Conservation (phyloP, 2,329 filamentous ascomycete genomes). For the Fusarium sp. region DNA sequence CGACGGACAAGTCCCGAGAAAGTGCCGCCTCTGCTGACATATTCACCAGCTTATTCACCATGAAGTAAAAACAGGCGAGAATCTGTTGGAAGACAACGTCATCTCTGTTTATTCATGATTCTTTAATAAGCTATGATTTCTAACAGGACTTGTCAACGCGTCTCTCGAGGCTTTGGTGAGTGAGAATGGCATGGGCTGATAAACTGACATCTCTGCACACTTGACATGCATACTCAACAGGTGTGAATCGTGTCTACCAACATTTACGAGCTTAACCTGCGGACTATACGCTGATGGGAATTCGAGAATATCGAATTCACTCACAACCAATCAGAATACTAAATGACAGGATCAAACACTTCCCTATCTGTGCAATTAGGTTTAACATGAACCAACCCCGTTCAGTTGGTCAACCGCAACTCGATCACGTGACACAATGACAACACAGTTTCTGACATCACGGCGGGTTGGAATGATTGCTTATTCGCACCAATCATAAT, state of each 20-base stretch:
- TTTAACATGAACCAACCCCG: not conserved
- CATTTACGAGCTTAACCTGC: not conserved
- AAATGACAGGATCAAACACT: not conserved
- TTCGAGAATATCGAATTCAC: not conserved
- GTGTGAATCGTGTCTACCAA: not conserved
- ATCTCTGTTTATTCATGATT: constrained; percentile 30
- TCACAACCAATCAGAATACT: not conserved
- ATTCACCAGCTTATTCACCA: not conserved
- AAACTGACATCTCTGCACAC: not conserved
- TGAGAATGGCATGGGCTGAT: not conserved
- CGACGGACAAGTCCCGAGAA: constrained; percentile 3
- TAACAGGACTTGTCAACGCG: not conserved
- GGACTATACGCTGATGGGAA: not conserved
- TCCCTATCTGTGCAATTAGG: not conserved
- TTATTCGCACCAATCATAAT: constrained; percentile 36
- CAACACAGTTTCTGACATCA: not conserved
- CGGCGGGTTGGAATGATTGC: constrained; percentile 7
- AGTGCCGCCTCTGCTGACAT: not conserved
- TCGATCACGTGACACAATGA: constrained; percentile 23
- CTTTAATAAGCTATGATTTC: constrained; percentile 7
- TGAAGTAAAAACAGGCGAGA: not conserved
- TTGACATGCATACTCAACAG: not conserved
- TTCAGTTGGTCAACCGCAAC: not conserved
- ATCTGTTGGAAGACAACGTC: constrained; percentile 19
- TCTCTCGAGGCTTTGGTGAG: not conserved